Conservation (phyloP, 768 basidiomycete genomes). For the Trametes cinnabarina region DNA sequence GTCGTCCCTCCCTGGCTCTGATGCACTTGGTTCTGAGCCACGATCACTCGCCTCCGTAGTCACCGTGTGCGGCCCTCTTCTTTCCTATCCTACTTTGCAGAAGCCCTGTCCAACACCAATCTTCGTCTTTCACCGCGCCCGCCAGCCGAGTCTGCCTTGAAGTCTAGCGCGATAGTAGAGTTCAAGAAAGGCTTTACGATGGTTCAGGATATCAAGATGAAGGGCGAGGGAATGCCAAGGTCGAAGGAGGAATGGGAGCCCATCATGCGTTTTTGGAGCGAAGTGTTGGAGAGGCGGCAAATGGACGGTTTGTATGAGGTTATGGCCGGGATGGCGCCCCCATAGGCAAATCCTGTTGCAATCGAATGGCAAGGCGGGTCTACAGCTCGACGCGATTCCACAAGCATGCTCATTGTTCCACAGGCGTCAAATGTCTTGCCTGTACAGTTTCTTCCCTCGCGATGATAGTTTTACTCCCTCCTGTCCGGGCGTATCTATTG, state of each 20-base stretch:
- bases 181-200: constrained; percentile 60
- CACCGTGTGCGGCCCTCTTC: constrained; percentile 66
- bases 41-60: constrained; percentile 64
- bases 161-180: constrained; percentile 44
- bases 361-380: too few species aligned
- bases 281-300: constrained; percentile 53
- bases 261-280: constrained; percentile 87
- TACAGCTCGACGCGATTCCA: too few species aligned
- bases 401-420: too few species aligned
- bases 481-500: too few species aligned
- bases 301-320: constrained; percentile 68
- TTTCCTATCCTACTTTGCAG: constrained; percentile 71
- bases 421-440: too few species aligned
- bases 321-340: constrained; percentile 37
- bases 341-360: not conserved
- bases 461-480: too few species aligned
- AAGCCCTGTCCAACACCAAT: constrained; percentile 56
- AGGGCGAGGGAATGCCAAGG: constrained; percentile 66
- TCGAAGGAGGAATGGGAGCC: constrained; percentile 78
- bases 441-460: too few species aligned
- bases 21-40: not conserved
- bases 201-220: constrained; percentile 49
- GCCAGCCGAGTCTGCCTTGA: constrained; percentile 44
- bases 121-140: constrained; percentile 51
- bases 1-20: not conserved